These are phyloP conservation scores for Erigeron canadensis DNA, from an alignment of 129 eudicot genomes.

Conservation along the genomic window DNA sequence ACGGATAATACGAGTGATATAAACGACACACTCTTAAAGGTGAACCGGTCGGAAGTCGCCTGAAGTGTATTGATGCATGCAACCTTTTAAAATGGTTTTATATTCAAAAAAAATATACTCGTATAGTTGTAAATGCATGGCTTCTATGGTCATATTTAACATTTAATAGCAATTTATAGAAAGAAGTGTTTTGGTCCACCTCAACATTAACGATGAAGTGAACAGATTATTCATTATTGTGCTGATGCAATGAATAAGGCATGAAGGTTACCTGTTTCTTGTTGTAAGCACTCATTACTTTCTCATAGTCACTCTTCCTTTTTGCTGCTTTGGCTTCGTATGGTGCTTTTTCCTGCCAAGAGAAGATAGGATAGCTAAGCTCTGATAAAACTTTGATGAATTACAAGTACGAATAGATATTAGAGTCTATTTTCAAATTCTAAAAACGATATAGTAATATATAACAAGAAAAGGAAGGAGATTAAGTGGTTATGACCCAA, in stretches of 20 bases:
- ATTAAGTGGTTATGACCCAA: background rate
- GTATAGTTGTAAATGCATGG: background rate
- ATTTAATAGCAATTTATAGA: background rate
- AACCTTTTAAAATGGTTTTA: background rate
- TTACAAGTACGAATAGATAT: background rate
- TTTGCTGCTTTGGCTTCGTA: constrained; percentile 88
- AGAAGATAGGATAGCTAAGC: constrained; percentile 19
- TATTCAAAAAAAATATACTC: background rate
- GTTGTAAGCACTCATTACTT: constrained; percentile 75
- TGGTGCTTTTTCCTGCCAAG: constrained; percentile 90
- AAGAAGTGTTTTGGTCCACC: background rate
- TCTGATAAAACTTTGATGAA: background rate
- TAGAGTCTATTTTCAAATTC: background rate
- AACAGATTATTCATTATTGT: constrained; percentile 7
- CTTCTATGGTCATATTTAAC: background rate
- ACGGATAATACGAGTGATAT: constrained; percentile 10
- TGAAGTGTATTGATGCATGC: background rate
- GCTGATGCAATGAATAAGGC: background rate
- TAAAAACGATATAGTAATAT: background rate
- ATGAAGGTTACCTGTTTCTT: constrained; percentile 63
- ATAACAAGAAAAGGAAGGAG: background rate
- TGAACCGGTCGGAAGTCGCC: background rate
- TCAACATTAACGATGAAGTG: background rate
- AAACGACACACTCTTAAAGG: background rate
- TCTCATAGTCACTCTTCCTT: constrained; percentile 79